Conservation (phyloP, 1,284 basidiomycete species). For the Phellopilus nigrolimitatus region DNA sequence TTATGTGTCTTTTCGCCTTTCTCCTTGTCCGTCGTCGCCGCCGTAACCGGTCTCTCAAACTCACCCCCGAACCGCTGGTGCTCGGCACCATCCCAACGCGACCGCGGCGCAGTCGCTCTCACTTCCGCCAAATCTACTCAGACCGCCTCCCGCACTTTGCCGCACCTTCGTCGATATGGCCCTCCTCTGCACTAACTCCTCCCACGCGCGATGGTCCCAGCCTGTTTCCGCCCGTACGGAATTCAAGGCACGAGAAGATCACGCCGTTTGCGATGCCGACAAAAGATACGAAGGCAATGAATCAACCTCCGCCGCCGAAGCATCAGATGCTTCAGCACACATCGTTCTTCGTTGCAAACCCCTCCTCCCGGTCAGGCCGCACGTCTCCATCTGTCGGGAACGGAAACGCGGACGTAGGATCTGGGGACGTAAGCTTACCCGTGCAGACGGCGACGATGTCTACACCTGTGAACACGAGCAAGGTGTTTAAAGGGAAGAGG, state of each 20-base stretch:
- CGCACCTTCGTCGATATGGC: constrained; percentile 10
- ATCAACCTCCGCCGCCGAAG: neutral
- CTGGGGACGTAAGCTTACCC: no score
- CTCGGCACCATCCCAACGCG: neutral
- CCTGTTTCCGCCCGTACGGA: neutral
- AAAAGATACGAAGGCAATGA: neutral
- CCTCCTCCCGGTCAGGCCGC: constrained; percentile 11
- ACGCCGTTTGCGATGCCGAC: constrained; percentile 7
- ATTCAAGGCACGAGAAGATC: neutral
- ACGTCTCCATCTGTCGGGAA: constrained; percentile 2
- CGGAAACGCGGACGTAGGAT: neutral
- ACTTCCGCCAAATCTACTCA: constrained; percentile 11
- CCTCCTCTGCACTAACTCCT: neutral
- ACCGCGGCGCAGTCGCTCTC: neutral
- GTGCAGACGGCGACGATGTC: no score
- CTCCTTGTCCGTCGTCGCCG: constrained; percentile 3
- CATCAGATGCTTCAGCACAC: neutral
- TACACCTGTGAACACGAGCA: no score
- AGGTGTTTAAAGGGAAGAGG: no score
- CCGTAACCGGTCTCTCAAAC: neutral
- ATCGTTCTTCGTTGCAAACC: constrained; percentile 13
- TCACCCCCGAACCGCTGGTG: constrained; percentile 11
- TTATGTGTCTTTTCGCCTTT: neutral
- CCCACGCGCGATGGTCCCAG: no score
- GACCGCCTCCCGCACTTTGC: constrained; percentile 9